A percentile compares a stretch with the other conserved stretches of the same genome.
These are phyloP conservation scores for Lyophyllum shimeji DNA, from an alignment of 768 basidiomycete genomes.

Conservation along the genomic window DNA sequence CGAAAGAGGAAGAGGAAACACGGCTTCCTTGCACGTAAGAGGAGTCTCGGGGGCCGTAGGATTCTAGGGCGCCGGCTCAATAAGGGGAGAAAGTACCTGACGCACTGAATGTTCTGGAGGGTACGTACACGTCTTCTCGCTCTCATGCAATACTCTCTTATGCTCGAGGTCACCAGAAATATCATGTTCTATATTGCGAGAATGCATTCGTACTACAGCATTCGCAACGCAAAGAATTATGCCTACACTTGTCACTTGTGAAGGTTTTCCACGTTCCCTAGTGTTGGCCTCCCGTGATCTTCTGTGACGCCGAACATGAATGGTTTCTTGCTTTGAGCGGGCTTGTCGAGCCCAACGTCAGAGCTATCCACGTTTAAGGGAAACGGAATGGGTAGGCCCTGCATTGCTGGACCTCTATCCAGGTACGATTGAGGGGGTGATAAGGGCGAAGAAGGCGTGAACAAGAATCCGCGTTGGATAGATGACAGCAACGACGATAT, in stretches of 20 bases:
- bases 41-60: constrained; percentile 66
- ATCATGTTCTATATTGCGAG: not conserved
- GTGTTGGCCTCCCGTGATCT: constrained; percentile 11
- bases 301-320: constrained; percentile 17
- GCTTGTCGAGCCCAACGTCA: constrained; percentile 5
- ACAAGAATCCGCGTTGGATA: constrained; percentile 69
- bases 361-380: constrained; percentile 11
- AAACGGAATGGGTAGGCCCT: constrained; percentile 16
- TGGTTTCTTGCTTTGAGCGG: constrained; percentile 6
- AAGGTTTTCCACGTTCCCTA: constrained; percentile 20
- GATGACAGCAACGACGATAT: constrained; percentile 63
- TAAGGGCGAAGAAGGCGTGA: constrained; percentile 60
- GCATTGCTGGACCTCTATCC: constrained; percentile 2
- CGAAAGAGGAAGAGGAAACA: constrained; percentile 90
- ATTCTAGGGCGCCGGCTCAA: constrained; percentile 66
- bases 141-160: not conserved
- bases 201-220: not conserved
- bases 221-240: not conserved
- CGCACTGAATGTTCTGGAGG: constrained; percentile 53
- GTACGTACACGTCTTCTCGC: not conserved
- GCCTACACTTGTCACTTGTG: constrained; percentile 12
- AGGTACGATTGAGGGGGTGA: constrained; percentile 55
- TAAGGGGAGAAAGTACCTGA: constrained; percentile 79
- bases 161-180: not conserved
- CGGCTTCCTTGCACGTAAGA: constrained; percentile 83